phyloP scores from a whole-genome alignment of 257 asterid genomes.

The Solanum clarkiae region DNA sequence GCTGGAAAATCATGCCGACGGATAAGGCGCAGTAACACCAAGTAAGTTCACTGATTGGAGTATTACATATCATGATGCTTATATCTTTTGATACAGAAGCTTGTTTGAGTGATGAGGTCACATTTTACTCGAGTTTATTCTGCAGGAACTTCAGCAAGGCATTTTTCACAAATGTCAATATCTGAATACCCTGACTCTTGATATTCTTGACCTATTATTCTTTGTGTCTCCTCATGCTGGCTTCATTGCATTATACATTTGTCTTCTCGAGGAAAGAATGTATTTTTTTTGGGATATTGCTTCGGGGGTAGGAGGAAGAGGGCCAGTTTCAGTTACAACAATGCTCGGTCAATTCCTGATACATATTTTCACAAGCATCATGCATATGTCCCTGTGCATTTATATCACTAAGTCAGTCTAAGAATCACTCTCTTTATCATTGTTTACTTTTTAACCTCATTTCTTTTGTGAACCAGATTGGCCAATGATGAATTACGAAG shows the following conservation, averaged over 20 bases:
- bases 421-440: neutral
- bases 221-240: neutral
- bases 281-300: neutral
- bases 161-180: neutral
- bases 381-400: neutral
- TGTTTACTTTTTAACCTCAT: neutral
- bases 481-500: neutral
- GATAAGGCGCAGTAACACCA: slow-evolving; percentile 49
- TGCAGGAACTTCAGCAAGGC: neutral
- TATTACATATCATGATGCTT: neutral
- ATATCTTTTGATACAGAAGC: neutral
- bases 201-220: neutral
- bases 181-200: neutral
- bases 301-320: neutral
- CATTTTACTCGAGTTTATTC: neutral
- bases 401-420: neutral
- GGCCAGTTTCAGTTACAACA: neutral
- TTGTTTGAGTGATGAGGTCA: neutral
- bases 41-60: slow-evolving; percentile 24
- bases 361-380: neutral
- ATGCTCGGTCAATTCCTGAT: neutral
- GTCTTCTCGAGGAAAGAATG: neutral
- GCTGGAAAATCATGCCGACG: slow-evolving; percentile 85
- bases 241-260: neutral
- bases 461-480: neutral